These are phyloP conservation scores for Rachicladosporium sp. DNA, from an alignment of 2,329 filamentous ascomycete species.

Conservation along the genomic window DNA sequence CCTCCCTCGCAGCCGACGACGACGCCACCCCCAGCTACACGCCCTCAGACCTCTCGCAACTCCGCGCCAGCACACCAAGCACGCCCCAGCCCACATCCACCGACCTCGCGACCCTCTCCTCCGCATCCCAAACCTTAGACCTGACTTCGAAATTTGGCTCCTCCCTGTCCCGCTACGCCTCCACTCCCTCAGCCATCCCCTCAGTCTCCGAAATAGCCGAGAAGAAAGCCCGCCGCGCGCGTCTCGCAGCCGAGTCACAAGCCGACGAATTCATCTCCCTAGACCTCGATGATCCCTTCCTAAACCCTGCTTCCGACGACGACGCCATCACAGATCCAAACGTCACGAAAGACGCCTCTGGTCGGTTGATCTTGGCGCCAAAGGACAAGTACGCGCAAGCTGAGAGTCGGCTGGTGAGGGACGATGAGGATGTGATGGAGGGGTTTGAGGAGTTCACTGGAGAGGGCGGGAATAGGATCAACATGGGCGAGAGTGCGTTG, in stretches of 20 bases:
- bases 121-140: slow-evolving; percentile 31
- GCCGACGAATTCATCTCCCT: slow-evolving; percentile 51
- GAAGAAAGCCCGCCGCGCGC: slow-evolving; percentile 79
- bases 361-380: slow-evolving; percentile 34
- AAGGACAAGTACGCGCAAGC: slow-evolving; percentile 45
- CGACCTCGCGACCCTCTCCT: slow-evolving; percentile 34
- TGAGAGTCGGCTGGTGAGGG: slow-evolving; percentile 61
- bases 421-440: slow-evolving; percentile 87
- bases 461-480: slow-evolving; percentile 59
- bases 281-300: slow-evolving; percentile 41
- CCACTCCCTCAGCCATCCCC: slow-evolving; percentile 45
- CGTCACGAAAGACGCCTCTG: slow-evolving; percentile 28
- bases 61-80: slow-evolving; percentile 74
- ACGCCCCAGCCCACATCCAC: slow-evolving; percentile 46
- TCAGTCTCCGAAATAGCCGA: slow-evolving; percentile 77
- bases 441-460: slow-evolving; percentile 80
- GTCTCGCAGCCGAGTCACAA: slow-evolving; percentile 56
- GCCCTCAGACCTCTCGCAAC: slow-evolving; percentile 72
- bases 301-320: slow-evolving; percentile 18
- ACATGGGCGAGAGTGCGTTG: slow-evolving; percentile 58
- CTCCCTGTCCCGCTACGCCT: slow-evolving; percentile 22
- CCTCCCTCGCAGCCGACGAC: slow-evolving; percentile 40
- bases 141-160: slow-evolving; percentile 46
- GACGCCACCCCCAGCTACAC: slow-evolving; percentile 65
- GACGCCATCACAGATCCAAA: slow-evolving; percentile 25